Base-by-base conservation (phyloP, 495 filamentous ascomycete genomes). In the Aspergillus leporis region DNA sequence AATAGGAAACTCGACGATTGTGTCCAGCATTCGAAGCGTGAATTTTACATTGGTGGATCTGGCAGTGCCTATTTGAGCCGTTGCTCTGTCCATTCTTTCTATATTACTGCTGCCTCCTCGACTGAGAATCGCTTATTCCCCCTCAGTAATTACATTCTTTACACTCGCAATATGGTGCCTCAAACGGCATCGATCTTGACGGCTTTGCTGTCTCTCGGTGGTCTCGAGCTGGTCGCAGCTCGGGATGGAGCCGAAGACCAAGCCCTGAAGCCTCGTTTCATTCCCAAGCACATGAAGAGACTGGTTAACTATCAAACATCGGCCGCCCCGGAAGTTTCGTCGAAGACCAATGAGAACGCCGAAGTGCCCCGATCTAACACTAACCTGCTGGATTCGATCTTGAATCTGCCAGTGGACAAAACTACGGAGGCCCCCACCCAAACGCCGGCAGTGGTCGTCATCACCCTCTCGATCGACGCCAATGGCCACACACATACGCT, bases 211-310 rank as follows among this genome's bases (percentile, higher is more conserved):
- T 70, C 75, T 50, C 56, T 75, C 10, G 71, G 70, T 54, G 67
- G 68, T n/a, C 50, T 78, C n/a, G 62, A 75, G 45, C 58, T 78
- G 43, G 72, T 66, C 31, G 61, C 65, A 25, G 74, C 73, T 31
- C 55, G 68, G 34, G 62, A 69, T 57, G 71, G 74, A 38, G 70
- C 72, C 14, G 67, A 63, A 41, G 66, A 72, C 8, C 69, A 70
- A 55, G 65, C 71, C 21, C 66, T 72, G 47, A 70, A 69, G 50
- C 78, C 78, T 38, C 74, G 74, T 47, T 79, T 79, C 61, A 74
- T 79, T 56, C 73, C 78, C 3, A 74, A 74, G 41, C 71, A 78
- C 23, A 56, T 79, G 30, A 83, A 81, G 69, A 69, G 80, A 40
- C 64, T 72, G 28, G 61, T 78, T 40, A 65, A 60, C 51, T 68